phyloP scores from a whole-genome alignment of 148 eudicot genomes.

The Chenopodium album region DNA sequence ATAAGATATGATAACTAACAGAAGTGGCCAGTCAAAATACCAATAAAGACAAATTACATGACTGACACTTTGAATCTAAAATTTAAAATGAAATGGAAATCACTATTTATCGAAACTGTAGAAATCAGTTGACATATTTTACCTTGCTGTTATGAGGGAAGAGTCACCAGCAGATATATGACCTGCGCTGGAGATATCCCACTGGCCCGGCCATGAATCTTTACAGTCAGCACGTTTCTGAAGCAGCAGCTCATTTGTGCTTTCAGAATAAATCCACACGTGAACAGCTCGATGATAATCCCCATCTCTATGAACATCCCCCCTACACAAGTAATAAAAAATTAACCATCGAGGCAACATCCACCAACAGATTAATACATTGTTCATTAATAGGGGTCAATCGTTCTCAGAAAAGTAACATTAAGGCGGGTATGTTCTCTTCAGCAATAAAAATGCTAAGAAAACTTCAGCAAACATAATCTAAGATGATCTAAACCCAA shows the following conservation, averaged over 20 bases:
- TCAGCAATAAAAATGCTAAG: no score
- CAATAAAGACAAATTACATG: background rate
- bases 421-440: no score
- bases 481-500: background rate
- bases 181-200: constrained; percentile 99
- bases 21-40: background rate
- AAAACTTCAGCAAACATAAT: no score
- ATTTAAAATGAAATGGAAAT: background rate
- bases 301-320: constrained; percentile 83
- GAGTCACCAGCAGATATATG: constrained; percentile 96
- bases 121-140: background rate
- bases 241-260: constrained; percentile 80
- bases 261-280: constrained; percentile 90
- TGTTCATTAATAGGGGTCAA: background rate
- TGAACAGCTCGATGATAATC: constrained; percentile 96
- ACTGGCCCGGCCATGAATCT: constrained; percentile 89
- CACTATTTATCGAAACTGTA: background rate
- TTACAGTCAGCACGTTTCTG: constrained; percentile 83
- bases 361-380: background rate
- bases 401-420: background rate
- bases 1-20: background rate
- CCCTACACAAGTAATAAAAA: constrained; percentile 38
- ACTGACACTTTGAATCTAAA: background rate
- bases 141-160: constrained; percentile 88
- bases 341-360: background rate